phyloP scores from a whole-genome alignment of 2,329 filamentous ascomycete genomes.

The Fusarium mexicanum region DNA sequence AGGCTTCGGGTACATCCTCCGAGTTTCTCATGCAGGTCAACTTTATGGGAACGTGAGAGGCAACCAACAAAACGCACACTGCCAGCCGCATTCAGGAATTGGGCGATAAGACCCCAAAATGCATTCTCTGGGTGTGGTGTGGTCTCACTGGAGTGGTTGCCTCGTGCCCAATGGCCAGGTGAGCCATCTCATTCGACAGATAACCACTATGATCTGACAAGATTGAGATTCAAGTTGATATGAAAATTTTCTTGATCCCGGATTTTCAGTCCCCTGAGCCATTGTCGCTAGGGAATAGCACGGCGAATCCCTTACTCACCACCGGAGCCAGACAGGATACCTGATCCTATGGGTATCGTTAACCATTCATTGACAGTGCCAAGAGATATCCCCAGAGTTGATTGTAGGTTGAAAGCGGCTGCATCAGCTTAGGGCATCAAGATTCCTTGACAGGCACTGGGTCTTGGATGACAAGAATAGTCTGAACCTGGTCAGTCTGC shows the following conservation, averaged over 20 bases:
- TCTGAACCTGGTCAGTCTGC: slow-evolving; percentile 23
- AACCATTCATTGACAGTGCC: slow-evolving; percentile 32
- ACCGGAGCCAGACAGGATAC: slow-evolving; percentile 17
- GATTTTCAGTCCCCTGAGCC: slow-evolving; percentile 14
- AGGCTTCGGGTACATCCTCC: slow-evolving; percentile 10
- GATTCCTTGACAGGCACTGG: slow-evolving; percentile 15
- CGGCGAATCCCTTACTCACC: slow-evolving; percentile 20
- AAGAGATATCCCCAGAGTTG: slow-evolving; percentile 45
- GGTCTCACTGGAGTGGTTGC: slow-evolving; percentile 15
- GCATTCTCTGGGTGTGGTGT: slow-evolving; percentile 19
- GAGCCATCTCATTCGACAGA: slow-evolving; percentile 34
- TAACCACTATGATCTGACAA: slow-evolving; percentile 39
- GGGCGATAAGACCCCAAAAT: slow-evolving; percentile 12
- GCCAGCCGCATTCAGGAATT: slow-evolving; percentile 31
- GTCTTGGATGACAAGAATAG: slow-evolving; percentile 31
- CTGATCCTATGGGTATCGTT: slow-evolving; percentile 12
- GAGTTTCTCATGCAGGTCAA: slow-evolving; percentile 33
- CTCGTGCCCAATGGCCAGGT: slow-evolving; percentile 26
- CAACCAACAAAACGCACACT: slow-evolving; percentile 24
- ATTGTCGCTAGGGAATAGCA: slow-evolving; percentile 10
- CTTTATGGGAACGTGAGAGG: slow-evolving; percentile 25
- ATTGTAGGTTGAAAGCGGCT: slow-evolving; percentile 15
- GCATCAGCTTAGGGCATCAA: slow-evolving; percentile 27
- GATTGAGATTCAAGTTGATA: slow-evolving; percentile 6
- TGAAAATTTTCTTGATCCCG: slow-evolving; percentile 15